Percentiles rank a stretch among this genome's conserved stretches.
These are phyloP conservation scores for Centaurea solstitialis DNA, from an alignment of 129 eudicot genomes.

Conservation along the genomic window DNA sequence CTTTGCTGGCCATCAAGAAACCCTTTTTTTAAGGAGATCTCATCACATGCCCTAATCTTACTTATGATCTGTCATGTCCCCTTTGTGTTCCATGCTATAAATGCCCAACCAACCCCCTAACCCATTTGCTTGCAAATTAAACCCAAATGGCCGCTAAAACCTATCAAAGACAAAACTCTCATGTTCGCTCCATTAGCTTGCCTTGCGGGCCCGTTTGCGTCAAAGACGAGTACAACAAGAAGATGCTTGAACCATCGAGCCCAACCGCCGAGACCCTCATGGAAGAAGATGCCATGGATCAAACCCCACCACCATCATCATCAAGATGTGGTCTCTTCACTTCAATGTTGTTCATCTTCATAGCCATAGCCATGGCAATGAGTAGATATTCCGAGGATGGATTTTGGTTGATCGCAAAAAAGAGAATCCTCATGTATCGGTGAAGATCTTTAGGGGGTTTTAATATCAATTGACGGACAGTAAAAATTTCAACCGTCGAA, in stretches of 20 bases:
- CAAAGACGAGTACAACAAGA: conserved; percentile 41
- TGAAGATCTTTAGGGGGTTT: conserved; percentile 16
- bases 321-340: conserved; percentile 15
- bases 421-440: conserved; percentile 14
- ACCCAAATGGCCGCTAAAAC: conserved; percentile 32
- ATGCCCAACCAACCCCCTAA: conserved; percentile 3
- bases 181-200: conserved; percentile 37
- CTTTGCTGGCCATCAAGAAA: conserved; percentile 43
- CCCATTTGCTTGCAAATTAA: conserved; percentile 19
- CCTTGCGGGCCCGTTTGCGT: conserved; percentile 41
- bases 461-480: conserved; percentile 14
- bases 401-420: conserved; percentile 29
- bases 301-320: conserved; percentile 18
- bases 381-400: conserved; percentile 34
- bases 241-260: conserved; percentile 35
- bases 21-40: conserved; percentile 41
- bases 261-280: conserved; percentile 33
- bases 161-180: conserved; percentile 41
- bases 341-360: conserved; percentile 28
- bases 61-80: conserved; percentile 35
- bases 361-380: conserved; percentile 22
- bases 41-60: conserved; percentile 44
- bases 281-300: conserved; percentile 25
- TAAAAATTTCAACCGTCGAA: conserved; percentile 15
- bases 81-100: conserved; percentile 32